Percentiles rank a stretch among this genome's conserved stretches.
Conservation (phyloP, 163 green algal genomes). For the Chlamydomonas reinhardtii region DNA sequence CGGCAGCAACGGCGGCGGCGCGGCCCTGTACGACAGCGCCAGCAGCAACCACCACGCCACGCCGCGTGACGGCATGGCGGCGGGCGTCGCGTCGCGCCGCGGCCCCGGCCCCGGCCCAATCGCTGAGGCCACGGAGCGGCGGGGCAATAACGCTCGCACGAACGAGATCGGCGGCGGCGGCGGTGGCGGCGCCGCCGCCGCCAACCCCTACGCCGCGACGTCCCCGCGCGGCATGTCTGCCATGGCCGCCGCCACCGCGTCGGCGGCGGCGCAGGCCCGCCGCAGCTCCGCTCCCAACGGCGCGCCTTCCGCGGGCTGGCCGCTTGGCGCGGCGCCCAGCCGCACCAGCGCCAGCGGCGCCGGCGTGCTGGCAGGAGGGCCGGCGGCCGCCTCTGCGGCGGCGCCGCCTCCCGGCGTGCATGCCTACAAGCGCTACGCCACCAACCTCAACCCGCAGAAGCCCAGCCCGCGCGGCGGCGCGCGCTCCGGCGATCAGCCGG, state of each 20-base stretch:
- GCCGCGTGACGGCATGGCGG: neutral
- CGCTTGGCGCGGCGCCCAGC: too few species aligned
- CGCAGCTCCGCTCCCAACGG: too few species aligned
- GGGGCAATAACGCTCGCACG: neutral
- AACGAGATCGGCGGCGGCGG: neutral
- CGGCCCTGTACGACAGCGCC: constrained; percentile 6
- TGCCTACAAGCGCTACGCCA: neutral
- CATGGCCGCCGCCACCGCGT: neutral
- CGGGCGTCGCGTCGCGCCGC: too few species aligned
- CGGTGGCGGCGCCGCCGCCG: neutral
- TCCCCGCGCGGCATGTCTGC: neutral
- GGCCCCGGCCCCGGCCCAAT: neutral
- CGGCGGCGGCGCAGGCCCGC: neutral
- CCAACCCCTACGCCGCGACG: neutral
- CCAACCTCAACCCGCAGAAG: neutral
- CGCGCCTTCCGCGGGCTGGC: too few species aligned
- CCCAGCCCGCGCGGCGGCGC: neutral
- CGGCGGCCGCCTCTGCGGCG: too few species aligned
- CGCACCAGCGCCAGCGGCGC: too few species aligned
- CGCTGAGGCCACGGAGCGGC: constrained; percentile 2
- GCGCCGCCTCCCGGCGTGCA: neutral
- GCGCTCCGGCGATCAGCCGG: too few species aligned
- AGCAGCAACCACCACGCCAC: constrained; percentile 5
- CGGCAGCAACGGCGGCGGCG: neutral
- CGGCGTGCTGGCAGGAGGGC: too few species aligned